phyloP scores from a whole-genome alignment of 306 rosid genomes.

The Parietaria judaica region DNA sequence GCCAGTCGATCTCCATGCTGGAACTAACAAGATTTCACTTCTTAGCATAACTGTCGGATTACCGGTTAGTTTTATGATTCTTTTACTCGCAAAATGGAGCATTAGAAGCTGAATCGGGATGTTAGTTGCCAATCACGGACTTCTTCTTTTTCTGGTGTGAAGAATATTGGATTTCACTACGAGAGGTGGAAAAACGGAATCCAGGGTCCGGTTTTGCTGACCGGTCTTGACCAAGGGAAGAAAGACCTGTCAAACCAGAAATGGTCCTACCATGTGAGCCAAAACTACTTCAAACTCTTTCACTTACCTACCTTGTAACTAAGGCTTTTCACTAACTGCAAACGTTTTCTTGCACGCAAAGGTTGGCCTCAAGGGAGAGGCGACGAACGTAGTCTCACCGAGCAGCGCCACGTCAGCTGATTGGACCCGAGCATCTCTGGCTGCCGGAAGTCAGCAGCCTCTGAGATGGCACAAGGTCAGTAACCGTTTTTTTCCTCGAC shows the following conservation, averaged over 20 bases:
- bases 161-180: slow-evolving; percentile 78
- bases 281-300: background rate
- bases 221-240: slow-evolving; percentile 65
- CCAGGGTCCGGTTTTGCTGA: slow-evolving; percentile 62
- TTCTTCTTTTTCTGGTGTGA: slow-evolving; percentile 13
- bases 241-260: slow-evolving; percentile 59
- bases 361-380: slow-evolving; percentile 89
- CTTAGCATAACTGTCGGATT: slow-evolving; percentile 91
- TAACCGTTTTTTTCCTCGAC: background rate
- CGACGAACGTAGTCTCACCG: slow-evolving; percentile 64
- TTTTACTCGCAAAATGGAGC: too few species aligned
- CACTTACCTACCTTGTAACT: too few species aligned
- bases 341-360: slow-evolving; percentile 10
- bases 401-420: slow-evolving; percentile 54
- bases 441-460: slow-evolving; percentile 36
- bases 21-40: slow-evolving; percentile 71
- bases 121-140: slow-evolving; percentile 3
- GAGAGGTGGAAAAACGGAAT: slow-evolving; percentile 80
- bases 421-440: slow-evolving; percentile 57
- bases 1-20: slow-evolving; percentile 54
- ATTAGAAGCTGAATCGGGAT: background rate
- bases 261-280: slow-evolving; percentile 84
- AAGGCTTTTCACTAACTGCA: too few species aligned
- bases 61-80: slow-evolving; percentile 40
- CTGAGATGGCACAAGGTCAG: slow-evolving; percentile 88